Base-by-base conservation (phyloP, 805 yeast species). In the Vanderwaltozyma yarrowii region DNA sequence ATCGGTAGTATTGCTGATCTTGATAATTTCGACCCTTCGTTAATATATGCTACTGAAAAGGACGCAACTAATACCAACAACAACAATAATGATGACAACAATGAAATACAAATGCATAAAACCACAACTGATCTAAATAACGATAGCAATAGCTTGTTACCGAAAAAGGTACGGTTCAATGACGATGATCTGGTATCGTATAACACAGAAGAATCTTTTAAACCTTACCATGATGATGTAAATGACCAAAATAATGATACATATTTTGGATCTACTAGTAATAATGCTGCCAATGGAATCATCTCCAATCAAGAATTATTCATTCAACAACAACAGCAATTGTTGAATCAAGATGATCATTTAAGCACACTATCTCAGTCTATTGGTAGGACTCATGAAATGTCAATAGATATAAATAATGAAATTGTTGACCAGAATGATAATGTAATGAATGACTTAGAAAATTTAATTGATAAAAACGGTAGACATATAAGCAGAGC, bases 391-490 rank as follows among this genome's bases (percentile, higher is more conserved):
- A 71, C 72, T 36, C 65, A 65, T 43, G 64, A 60, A 1, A 56
- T 75, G 32, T 69, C 78, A 2, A 29, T 65, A 9, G 64, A 59
- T 24, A 74, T 75, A 11, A 63, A 72, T 40, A 59, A 56, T 5
- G 80, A 75, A 44, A 49, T 74, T 9, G 60, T 56, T 11, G 68
- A 67, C 4, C 79, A 74, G 35, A 61, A 73, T 50, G 67, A 66
- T 18, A 44, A 44, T 7, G 43, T 74, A 13, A 47, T 74, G 20
- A 65, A 65, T 24, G 80, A 74, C 45, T 49, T 74, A 28, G 80
- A 75, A 43, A 51, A 53, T 18, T 69, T 69, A 30, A 53, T 74
- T 15, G 70, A 66, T 34, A 46, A 56, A 24, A 61, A 69, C n/a
- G 69, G 66, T 19, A 49, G 61, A 26, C 61, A 65, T 27, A 48